These are phyloP conservation scores for Ustilago esculenta DNA, from an alignment of 1,284 basidiomycete genomes.

Conservation along the genomic window DNA sequence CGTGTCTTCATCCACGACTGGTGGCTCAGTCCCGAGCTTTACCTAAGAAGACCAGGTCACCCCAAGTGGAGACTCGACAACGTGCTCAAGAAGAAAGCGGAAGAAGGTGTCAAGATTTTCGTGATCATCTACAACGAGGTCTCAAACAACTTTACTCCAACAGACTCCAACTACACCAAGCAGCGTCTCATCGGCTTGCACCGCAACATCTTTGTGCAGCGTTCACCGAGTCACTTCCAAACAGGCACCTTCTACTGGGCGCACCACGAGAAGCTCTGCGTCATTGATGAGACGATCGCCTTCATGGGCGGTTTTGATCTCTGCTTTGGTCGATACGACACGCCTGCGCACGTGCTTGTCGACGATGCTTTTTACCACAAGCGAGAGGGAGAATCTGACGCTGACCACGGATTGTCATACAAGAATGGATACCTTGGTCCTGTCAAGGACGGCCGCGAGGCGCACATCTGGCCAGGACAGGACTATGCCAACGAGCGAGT, in stretches of 20 bases:
- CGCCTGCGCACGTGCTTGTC: constrained; percentile 87
- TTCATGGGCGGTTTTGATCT: constrained; percentile 98
- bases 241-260: constrained; percentile 96
- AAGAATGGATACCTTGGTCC: constrained; percentile 51
- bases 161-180: constrained; percentile 81
- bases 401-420: constrained; percentile 24
- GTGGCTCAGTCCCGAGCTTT: constrained; percentile 74
- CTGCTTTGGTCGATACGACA: constrained; percentile 76
- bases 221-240: constrained; percentile 96
- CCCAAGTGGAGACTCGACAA: constrained; percentile 88
- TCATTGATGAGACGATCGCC: constrained; percentile 95
- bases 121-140: constrained; percentile 90
- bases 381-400: constrained; percentile 26
- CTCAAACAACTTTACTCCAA: constrained; percentile 86
- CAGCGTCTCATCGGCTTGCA: constrained; percentile 85
- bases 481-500: constrained; percentile 93
- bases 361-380: constrained; percentile 75
- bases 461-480: constrained; percentile 86
- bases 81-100: constrained; percentile 89
- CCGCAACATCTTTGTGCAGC: constrained; percentile 93
- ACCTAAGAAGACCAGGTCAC: constrained; percentile 82
- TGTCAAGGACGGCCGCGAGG: constrained; percentile 71
- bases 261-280: constrained; percentile 96
- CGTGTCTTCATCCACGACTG: constrained; percentile 69
- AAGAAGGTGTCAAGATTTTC: constrained; percentile 94